Evolutionary conservation across 164 flowering plant genomes (phyloP).

Genomic region (Tinospora cordifolia): DNA sequence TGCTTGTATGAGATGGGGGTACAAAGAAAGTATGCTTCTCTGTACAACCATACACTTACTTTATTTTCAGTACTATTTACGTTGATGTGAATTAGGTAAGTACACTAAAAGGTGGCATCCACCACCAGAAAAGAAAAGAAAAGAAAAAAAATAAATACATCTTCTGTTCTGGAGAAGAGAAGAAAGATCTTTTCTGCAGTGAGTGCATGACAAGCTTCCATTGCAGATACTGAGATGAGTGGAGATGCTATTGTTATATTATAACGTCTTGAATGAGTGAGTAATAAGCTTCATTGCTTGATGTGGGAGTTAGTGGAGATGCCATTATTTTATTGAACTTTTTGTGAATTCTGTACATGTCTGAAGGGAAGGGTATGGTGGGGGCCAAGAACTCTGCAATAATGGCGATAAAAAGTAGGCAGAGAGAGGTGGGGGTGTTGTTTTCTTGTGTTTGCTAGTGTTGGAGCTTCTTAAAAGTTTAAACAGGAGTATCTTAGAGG

Average conservation of each 20-base stretch:
- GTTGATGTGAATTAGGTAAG: conserved; percentile 11
- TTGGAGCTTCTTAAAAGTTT: conserved; percentile 2
- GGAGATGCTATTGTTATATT: conserved; percentile 12
- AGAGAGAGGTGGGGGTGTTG: conserved; percentile 11
- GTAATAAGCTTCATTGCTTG: conserved; percentile 5
- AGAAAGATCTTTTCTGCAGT: not conserved
- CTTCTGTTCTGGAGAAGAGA: not conserved
- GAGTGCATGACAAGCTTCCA: conserved; percentile 20
- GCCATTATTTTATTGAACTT: conserved; percentile 13
- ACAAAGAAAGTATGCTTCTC: not conserved
- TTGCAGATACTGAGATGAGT: conserved; percentile 13
- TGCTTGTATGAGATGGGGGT: not conserved
- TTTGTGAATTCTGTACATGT: not conserved
- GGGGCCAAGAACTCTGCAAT: conserved; percentile 20
- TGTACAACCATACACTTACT: not conserved
- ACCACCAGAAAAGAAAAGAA: too few relatives aligned
- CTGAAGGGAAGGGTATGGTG: conserved; percentile 5
- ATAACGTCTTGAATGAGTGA: conserved; percentile 6
- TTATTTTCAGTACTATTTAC: not conserved
- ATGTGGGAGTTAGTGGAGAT: conserved; percentile 16
- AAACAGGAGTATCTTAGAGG: conserved; percentile 20
- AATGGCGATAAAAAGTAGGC: conserved; percentile 21
- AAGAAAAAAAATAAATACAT: not conserved
- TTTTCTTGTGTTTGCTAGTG: conserved; percentile 6
- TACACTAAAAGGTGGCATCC: conserved; percentile 6